Conservation (phyloP, 1,284 basidiomycete species). For the Rhizopogon parksii region DNA sequence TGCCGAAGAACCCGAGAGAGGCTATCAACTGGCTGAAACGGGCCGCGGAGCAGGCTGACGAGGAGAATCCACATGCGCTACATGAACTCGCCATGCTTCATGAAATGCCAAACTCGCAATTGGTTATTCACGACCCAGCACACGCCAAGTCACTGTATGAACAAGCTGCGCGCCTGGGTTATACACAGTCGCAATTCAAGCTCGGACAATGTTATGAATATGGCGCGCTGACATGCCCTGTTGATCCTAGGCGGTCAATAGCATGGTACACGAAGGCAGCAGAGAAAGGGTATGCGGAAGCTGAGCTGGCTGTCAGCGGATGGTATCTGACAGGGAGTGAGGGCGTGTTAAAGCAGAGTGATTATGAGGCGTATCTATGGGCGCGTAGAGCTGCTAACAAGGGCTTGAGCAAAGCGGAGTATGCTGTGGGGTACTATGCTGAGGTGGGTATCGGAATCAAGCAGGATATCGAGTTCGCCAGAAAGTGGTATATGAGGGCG, state of each 20-base stretch:
- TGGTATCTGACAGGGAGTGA: constrained; percentile 98
- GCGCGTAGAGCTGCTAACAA: constrained; percentile 90
- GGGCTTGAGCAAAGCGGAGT: constrained; percentile 89
- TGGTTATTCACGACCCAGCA: constrained; percentile 68
- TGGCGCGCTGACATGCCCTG: constrained; percentile 81
- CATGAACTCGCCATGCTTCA: constrained; percentile 94
- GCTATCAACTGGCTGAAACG: constrained; percentile 93
- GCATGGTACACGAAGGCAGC: constrained; percentile 99
- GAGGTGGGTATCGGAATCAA: constrained; percentile 98
- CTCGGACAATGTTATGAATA: constrained; percentile 95
- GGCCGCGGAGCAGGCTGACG: constrained; percentile 95
- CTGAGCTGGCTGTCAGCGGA: constrained; percentile 91
- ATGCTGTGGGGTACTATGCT: constrained; percentile 95
- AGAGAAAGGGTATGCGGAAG: constrained; percentile 90
- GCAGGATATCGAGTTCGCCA: constrained; percentile 92
- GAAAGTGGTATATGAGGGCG: constrained; percentile 98
- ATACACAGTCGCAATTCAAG: constrained; percentile 91
- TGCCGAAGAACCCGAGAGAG: constrained; percentile 83
- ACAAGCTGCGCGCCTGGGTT: constrained; percentile 90
- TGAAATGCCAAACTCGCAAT: constrained; percentile 64
- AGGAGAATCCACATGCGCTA: constrained; percentile 96
- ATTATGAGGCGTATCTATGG: constrained; percentile 97
- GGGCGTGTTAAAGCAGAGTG: constrained; percentile 94
- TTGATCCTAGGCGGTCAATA: constrained; percentile 90
- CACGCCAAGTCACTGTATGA: constrained; percentile 87